phyloP scores from a whole-genome alignment of 2,329 filamentous ascomycete species.

The Fusarium proliferatum region DNA sequence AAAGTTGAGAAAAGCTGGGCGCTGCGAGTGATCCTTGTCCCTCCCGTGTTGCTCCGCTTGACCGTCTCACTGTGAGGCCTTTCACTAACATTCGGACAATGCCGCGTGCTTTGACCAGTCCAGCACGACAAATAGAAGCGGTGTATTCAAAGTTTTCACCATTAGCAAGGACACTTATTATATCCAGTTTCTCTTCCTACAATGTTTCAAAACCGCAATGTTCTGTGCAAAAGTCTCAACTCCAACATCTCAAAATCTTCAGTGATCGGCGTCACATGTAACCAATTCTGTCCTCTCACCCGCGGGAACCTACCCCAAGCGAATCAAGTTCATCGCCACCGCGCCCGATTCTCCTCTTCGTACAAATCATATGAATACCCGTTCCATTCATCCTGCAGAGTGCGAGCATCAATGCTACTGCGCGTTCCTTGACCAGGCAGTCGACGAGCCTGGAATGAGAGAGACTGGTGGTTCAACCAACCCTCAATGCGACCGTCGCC shows the following conservation, averaged over 20 bases:
- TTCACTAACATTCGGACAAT: constrained; percentile 19
- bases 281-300: constrained; percentile 6
- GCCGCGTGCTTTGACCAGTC: constrained; percentile 19
- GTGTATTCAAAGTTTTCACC: background rate
- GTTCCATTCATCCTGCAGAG: constrained; percentile 46
- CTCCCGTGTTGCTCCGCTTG: constrained; percentile 26
- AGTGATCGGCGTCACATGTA: constrained; percentile 18
- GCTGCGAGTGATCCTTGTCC: constrained; percentile 19
- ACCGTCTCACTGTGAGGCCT: constrained; percentile 9
- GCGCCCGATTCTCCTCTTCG: constrained; percentile 40
- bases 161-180: background rate
- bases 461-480: constrained; percentile 38
- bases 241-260: background rate
- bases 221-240: background rate
- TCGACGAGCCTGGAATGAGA: constrained; percentile 46
- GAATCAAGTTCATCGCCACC: constrained; percentile 27
- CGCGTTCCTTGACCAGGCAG: constrained; percentile 43
- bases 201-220: background rate
- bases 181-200: background rate
- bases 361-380: constrained; percentile 46
- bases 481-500: constrained; percentile 52
- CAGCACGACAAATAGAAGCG: background rate
- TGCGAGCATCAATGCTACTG: constrained; percentile 43
- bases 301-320: background rate
- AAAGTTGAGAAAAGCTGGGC: constrained; percentile 17